Percentiles rank a stretch among this genome's conserved stretches.
phyloP scores from a whole-genome alignment of 176 grass and related monocot genomes.

The Oryza coarctata region DNA sequence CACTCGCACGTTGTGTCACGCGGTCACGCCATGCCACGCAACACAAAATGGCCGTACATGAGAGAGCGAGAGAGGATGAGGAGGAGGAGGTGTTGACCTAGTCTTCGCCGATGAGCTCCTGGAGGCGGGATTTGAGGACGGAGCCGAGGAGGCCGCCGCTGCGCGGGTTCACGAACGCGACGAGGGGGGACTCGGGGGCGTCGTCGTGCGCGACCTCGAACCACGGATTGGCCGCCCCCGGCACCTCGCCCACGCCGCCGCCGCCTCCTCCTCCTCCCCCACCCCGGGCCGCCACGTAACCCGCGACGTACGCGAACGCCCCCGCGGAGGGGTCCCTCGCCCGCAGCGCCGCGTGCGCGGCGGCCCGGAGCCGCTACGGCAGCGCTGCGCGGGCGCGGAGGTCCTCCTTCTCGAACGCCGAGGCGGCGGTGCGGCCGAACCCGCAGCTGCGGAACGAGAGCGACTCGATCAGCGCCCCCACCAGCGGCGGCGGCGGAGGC shows the following conservation, averaged over 20 bases:
- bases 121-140: constrained; percentile 76
- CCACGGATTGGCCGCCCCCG: constrained; percentile 8
- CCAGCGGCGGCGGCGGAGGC: constrained; percentile 31
- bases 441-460: constrained; percentile 62
- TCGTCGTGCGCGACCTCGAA: constrained; percentile 45
- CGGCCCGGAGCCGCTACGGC: constrained; percentile 49
- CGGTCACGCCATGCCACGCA: constrained; percentile 17
- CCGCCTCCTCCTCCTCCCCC: too few species aligned
- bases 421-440: constrained; percentile 49
- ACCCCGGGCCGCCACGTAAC: neutral
- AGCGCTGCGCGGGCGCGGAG: constrained; percentile 53
- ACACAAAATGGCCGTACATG: neutral
- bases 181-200: constrained; percentile 62
- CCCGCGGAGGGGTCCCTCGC: constrained; percentile 41
- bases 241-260: too few species aligned
- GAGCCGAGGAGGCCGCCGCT: constrained; percentile 84
- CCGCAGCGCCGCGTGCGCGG: constrained; percentile 57
- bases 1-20: neutral
- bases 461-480: constrained; percentile 51
- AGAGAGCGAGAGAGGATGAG: neutral
- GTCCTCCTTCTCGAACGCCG: constrained; percentile 60
- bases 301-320: neutral
- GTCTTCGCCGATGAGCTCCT: constrained; percentile 79
- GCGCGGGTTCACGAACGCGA: constrained; percentile 85
- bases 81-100: constrained; percentile 42